These are phyloP conservation scores for Pseudocercospora cruenta DNA, from an alignment of 2,329 filamentous ascomycete genomes.

Conservation along the genomic window DNA sequence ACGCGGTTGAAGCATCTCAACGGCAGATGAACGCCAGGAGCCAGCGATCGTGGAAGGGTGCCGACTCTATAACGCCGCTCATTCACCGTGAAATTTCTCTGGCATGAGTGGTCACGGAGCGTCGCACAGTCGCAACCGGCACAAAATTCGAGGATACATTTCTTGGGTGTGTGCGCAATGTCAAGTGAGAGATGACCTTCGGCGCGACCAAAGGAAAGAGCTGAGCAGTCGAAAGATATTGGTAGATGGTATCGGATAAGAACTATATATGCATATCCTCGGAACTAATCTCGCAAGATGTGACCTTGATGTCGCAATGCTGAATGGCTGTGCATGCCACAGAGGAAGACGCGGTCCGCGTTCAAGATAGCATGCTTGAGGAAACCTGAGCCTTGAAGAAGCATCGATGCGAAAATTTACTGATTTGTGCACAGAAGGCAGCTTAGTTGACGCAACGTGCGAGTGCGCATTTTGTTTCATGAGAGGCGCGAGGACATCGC, in stretches of 20 bases:
- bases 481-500: not conserved
- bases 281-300: not conserved
- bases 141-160: no score
- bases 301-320: conserved; percentile 4
- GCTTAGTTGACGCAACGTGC: not conserved
- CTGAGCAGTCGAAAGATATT: not conserved
- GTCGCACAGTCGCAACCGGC: no score
- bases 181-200: not conserved
- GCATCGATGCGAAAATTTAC: not conserved
- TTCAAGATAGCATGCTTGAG: not conserved
- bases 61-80: not conserved
- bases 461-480: not conserved
- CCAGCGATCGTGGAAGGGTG: not conserved
- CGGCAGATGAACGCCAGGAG: conserved; percentile 6
- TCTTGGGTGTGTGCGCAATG: not conserved
- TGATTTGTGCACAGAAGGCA: not conserved
- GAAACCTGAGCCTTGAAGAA: not conserved
- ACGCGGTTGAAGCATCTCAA: not conserved
- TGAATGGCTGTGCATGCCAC: not conserved
- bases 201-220: not conserved
- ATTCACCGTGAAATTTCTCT: not conserved
- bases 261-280: not conserved
- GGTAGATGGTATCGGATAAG: not conserved
- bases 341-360: not conserved
- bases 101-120: not conserved